These are phyloP conservation scores for Multifurca ochricompacta DNA, from an alignment of 768 basidiomycete genomes.

Conservation along the genomic window DNA sequence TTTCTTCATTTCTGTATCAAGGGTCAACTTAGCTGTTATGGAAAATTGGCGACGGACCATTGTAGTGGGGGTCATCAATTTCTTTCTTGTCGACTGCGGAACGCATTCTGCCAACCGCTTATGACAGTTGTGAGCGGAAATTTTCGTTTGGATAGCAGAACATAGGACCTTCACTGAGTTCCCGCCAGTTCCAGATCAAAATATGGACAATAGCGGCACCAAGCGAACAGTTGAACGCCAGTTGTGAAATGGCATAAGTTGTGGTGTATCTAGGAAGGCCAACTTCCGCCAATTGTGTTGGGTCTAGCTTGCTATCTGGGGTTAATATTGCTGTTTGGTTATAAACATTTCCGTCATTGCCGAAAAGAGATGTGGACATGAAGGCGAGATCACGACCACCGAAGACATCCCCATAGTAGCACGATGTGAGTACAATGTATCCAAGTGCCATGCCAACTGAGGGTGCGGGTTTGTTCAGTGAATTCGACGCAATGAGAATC, in stretches of 20 bases:
- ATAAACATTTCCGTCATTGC: too few species aligned
- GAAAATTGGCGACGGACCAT: too few species aligned
- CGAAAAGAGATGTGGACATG: too few species aligned
- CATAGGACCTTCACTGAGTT: constrained; percentile 30
- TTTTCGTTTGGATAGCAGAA: too few species aligned
- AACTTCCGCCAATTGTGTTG: constrained; percentile 23
- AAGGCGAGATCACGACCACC: too few species aligned
- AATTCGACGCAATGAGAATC: too few species aligned
- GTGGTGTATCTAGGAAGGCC: constrained; percentile 34
- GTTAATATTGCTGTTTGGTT: constrained; percentile 37
- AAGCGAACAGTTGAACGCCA: constrained; percentile 44
- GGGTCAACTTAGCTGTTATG: not conserved
- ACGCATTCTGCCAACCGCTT: constrained; percentile 38
- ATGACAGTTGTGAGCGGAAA: not conserved
- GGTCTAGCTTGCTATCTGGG: constrained; percentile 31
- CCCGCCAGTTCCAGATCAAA: constrained; percentile 50
- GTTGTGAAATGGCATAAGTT: constrained; percentile 39
- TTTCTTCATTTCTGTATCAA: not conserved
- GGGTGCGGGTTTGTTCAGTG: too few species aligned
- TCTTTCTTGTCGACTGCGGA: too few species aligned
- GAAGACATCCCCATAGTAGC: too few species aligned
- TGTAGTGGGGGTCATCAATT: too few species aligned
- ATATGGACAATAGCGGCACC: constrained; percentile 42
- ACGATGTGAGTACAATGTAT: too few species aligned
- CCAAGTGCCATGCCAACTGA: too few species aligned